Percentiles rank a stretch among this genome's conserved stretches.
Conservation (phyloP, 768 basidiomycete species). For the Collybia mongolica region DNA sequence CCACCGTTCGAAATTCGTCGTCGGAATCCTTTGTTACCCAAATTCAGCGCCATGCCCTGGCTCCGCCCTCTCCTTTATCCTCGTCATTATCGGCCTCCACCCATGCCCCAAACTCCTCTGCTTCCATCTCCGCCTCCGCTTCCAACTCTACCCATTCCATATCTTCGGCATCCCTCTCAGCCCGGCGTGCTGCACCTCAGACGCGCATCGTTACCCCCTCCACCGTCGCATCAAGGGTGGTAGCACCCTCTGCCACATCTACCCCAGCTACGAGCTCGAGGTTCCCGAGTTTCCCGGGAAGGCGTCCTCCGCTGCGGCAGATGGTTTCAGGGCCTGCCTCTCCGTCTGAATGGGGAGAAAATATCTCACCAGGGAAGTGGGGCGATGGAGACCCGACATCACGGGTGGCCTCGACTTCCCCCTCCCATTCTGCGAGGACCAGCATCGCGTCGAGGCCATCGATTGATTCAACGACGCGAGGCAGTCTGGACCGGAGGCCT, state of each 20-base stretch:
- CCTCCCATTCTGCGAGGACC: neutral
- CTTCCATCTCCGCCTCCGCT: slow-evolving; percentile 7
- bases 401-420: neutral
- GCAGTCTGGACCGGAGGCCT: slow-evolving; percentile 10
- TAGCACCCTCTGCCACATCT: slow-evolving; percentile 2
- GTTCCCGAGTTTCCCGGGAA: neutral
- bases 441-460: neutral
- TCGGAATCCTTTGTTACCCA: neutral
- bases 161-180: slow-evolving; percentile 9
- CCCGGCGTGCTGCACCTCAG: slow-evolving; percentile 8
- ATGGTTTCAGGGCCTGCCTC: neutral
- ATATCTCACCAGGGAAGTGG: no score
- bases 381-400: neutral
- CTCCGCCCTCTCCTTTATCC: slow-evolving; percentile 11
- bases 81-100: neutral
- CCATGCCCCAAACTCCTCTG: slow-evolving; percentile 1
- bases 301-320: neutral
- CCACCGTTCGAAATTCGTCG: neutral
- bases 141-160: slow-evolving; percentile 1
- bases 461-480: slow-evolving; percentile 2
- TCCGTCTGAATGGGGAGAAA: slow-evolving; percentile 4
- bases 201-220: neutral
- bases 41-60: neutral
- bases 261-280: neutral
- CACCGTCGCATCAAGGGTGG: neutral